phyloP scores from a whole-genome alignment of 2,329 filamentous ascomycete genomes.

The Xylariaceae sp. region DNA sequence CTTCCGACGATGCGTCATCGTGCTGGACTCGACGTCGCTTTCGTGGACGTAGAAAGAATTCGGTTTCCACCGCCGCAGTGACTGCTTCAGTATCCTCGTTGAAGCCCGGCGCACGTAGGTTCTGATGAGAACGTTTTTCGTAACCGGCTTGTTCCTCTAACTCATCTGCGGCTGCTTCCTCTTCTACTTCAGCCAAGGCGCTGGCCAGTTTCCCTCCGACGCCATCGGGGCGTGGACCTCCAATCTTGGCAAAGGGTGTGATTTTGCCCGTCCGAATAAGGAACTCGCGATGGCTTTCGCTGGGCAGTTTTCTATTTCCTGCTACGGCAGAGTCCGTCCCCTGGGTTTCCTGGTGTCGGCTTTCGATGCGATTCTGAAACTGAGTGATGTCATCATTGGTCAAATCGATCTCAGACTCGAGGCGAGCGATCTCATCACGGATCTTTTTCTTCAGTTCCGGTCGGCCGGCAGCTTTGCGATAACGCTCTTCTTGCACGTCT shows the following conservation, averaged over 20 bases:
- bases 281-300: slow-evolving; percentile 83
- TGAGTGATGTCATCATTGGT: slow-evolving; percentile 73
- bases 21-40: slow-evolving; percentile 51
- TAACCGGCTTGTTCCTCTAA: slow-evolving; percentile 42
- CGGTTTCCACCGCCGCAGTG: slow-evolving; percentile 40
- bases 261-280: slow-evolving; percentile 96
- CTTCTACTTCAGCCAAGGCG: slow-evolving; percentile 78
- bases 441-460: slow-evolving; percentile 55
- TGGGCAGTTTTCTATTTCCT: slow-evolving; percentile 63
- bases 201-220: slow-evolving; percentile 70
- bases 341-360: slow-evolving; percentile 59
- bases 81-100: slow-evolving; percentile 45
- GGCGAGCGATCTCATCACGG: slow-evolving; percentile 63
- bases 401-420: slow-evolving; percentile 62
- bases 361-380: slow-evolving; percentile 77
- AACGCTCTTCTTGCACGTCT: slow-evolving; percentile 48
- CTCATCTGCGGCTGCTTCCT: slow-evolving; percentile 59
- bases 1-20: slow-evolving; percentile 40
- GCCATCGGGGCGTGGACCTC: slow-evolving; percentile 58
- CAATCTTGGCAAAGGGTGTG: slow-evolving; percentile 85
- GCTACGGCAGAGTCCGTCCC: slow-evolving; percentile 41
- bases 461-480: slow-evolving; percentile 43
- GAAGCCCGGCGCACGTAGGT: slow-evolving; percentile 72
- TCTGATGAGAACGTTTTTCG: slow-evolving; percentile 65
- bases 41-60: slow-evolving; percentile 58